phyloP scores from a whole-genome alignment of 2,329 filamentous ascomycete genomes.

The Trichoderma atroviride region DNA sequence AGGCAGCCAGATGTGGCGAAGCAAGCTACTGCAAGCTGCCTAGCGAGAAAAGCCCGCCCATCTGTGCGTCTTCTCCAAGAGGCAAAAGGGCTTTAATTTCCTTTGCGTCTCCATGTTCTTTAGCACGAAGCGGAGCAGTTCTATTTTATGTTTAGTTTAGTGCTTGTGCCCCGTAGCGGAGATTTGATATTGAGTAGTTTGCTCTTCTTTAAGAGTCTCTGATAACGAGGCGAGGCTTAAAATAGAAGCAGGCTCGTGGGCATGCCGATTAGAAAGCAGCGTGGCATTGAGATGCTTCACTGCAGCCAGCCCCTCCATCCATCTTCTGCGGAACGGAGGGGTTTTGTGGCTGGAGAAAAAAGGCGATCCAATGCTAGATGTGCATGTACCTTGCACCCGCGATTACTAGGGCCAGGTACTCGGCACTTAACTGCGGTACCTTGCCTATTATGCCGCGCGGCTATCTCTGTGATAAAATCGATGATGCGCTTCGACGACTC shows the following conservation, averaged over 20 bases:
- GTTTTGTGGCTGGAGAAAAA: background rate
- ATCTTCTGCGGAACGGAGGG: constrained; percentile 1
- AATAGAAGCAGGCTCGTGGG: background rate
- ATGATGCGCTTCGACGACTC: background rate
- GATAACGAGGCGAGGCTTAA: background rate
- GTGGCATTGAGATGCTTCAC: background rate
- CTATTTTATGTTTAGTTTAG: constrained; percentile 17
- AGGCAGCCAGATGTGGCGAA: constrained; percentile 21
- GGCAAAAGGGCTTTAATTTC: constrained; percentile 7
- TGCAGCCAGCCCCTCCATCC: constrained; percentile 15
- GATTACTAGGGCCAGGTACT: constrained; percentile 1
- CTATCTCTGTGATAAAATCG: background rate
- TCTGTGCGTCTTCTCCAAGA: constrained; percentile 11
- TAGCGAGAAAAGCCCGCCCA: background rate
- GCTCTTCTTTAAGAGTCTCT: background rate
- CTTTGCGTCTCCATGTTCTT: constrained; percentile 4
- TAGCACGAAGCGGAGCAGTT: constrained; percentile 18
- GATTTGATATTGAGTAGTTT: background rate
- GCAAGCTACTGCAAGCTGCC: constrained; percentile 22
- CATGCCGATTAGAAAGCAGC: background rate
- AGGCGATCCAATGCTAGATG: background rate
- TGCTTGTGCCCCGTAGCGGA: background rate
- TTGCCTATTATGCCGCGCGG: background rate
- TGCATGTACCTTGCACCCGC: background rate
- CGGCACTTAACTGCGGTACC: constrained; percentile 8